Conservation (phyloP, 176 grass and related monocot genomes). For the Carex cristatella region DNA sequence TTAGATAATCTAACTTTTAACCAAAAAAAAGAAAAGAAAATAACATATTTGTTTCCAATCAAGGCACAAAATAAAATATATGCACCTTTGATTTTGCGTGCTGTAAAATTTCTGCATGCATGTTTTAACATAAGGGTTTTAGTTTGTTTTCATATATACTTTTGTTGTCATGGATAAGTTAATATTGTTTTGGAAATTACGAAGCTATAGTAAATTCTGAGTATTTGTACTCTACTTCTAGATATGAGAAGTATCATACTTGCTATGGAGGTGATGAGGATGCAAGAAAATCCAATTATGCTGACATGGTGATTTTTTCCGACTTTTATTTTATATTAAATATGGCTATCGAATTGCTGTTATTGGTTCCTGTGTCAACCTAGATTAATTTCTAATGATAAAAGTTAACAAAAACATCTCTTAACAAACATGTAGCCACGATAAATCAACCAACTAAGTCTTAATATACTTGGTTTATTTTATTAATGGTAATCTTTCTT, state of each 20-base stretch:
- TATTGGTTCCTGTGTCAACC: not conserved
- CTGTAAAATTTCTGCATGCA: not conserved
- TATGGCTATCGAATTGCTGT: not conserved
- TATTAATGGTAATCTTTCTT: not conserved
- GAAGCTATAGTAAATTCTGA: constrained; percentile 6
- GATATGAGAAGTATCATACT: constrained; percentile 96
- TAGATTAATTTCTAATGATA: not conserved
- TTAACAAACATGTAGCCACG: not conserved
- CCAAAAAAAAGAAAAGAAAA: no score
- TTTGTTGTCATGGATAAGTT: not conserved
- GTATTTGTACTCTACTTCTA: constrained; percentile 23
- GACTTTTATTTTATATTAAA: not conserved
- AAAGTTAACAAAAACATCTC: not conserved
- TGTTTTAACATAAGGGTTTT: not conserved
- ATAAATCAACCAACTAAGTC: not conserved
- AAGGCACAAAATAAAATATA: not conserved
- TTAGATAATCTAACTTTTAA: not conserved
- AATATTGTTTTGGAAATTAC: not conserved
- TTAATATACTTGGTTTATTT: not conserved
- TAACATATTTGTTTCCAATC: no score
- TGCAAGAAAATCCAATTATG: constrained; percentile 87
- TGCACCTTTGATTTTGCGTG: not conserved
- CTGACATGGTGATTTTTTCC: constrained; percentile 63
- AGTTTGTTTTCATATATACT: not conserved
- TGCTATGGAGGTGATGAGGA: constrained; percentile 85